Percentiles rank a stretch among this genome's conserved stretches.
These are phyloP conservation scores for Emericellopsis terricola DNA, from an alignment of 495 filamentous ascomycete genomes.

Conservation along the genomic window DNA sequence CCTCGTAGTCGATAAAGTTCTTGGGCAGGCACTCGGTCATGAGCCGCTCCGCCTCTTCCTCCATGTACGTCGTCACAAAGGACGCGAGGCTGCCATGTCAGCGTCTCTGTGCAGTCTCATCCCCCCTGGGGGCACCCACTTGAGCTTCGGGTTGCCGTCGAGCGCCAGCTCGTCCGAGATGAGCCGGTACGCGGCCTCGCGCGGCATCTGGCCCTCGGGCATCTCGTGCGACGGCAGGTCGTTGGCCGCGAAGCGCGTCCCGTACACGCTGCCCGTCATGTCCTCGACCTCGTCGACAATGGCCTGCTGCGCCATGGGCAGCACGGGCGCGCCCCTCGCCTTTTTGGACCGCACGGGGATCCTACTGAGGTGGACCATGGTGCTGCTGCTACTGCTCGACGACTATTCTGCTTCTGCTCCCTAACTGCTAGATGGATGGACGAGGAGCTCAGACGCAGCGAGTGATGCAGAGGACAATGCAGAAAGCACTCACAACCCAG, in stretches of 20 bases:
- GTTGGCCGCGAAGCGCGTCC: slow-evolving; percentile 57
- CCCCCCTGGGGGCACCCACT: no score
- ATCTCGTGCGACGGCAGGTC: slow-evolving; percentile 70
- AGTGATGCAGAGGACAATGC: no score
- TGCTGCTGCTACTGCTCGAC: no score
- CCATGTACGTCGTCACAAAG: slow-evolving; percentile 84
- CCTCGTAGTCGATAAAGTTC: slow-evolving; percentile 90
- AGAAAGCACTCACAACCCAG: no score
- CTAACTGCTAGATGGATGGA: no score
- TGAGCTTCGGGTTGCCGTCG: slow-evolving; percentile 78
- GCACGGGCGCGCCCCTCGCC: no score
- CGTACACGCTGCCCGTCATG: slow-evolving; percentile 66
- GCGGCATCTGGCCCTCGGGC: slow-evolving; percentile 81
- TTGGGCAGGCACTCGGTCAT: slow-evolving; percentile 80
- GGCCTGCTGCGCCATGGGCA: no score
- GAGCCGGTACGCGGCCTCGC: slow-evolving; percentile 81
- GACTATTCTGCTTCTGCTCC: no score
- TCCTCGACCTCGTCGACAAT: no score
- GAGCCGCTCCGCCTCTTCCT: slow-evolving; percentile 79
- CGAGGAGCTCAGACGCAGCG: no score
- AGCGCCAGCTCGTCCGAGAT: slow-evolving; percentile 86
- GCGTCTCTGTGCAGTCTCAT: no score
- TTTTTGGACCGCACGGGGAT: no score
- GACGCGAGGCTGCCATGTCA: slow-evolving; percentile 46
- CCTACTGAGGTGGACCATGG: slow-evolving; percentile 1